Evolutionary conservation across 164 flowering plant species (phyloP).

Genomic region (Santalum album): DNA sequence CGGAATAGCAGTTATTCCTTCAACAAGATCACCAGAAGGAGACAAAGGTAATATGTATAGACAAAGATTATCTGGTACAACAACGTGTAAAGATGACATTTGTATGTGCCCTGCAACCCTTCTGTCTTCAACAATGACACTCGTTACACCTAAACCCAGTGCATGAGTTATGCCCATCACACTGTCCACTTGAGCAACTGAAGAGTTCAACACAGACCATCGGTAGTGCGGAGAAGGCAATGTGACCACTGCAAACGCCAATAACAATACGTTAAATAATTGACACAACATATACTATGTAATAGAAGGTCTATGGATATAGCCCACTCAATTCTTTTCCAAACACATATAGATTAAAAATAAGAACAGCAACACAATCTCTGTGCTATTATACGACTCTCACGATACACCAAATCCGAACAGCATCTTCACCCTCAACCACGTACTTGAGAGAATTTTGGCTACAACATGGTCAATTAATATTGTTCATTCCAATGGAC

Average conservation of each 20-base stretch:
- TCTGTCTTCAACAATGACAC: slow-evolving; percentile 67
- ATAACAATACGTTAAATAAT: background rate
- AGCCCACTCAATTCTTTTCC: no score
- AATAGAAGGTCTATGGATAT: no score
- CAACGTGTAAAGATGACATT: slow-evolving; percentile 75
- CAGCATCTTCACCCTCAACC: no score
- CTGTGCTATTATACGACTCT: no score
- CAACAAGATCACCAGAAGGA: slow-evolving; percentile 40
- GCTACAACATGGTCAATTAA: no score
- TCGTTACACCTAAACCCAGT: slow-evolving; percentile 52
- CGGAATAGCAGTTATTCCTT: slow-evolving; percentile 37
- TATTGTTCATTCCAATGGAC: no score
- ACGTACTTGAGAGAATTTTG: no score
- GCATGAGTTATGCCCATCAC: slow-evolving; percentile 50
- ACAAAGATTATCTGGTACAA: slow-evolving; percentile 52
- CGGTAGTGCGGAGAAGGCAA: slow-evolving; percentile 76
- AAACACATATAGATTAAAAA: no score
- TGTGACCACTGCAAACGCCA: slow-evolving; percentile 36
- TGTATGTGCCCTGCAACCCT: slow-evolving; percentile 80
- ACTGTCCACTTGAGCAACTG: slow-evolving; percentile 65
- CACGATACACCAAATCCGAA: no score
- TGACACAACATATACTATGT: no score
- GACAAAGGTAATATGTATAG: slow-evolving; percentile 57
- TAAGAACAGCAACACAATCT: no score
- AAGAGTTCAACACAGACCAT: slow-evolving; percentile 66